Conservation (phyloP, 768 basidiomycete genomes). For the Sporobolomyces phaffii region DNA sequence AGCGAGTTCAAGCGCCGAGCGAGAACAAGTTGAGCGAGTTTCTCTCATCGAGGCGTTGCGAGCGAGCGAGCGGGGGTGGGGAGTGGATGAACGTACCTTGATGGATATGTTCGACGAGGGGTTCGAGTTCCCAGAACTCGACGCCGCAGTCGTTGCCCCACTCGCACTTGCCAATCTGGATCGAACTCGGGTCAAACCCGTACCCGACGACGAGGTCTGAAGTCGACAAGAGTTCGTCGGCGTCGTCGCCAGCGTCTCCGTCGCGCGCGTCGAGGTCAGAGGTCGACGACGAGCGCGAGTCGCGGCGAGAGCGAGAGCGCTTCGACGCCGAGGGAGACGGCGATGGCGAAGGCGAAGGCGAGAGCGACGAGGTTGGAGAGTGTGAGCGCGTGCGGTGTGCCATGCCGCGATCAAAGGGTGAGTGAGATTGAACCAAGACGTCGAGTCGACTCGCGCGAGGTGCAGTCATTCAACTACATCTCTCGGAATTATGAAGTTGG, state of each 20-base stretch:
- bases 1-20: not conserved
- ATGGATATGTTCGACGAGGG: conserved; percentile 76
- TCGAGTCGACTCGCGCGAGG: too few relatives aligned
- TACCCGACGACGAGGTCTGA: not conserved
- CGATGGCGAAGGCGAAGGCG: not conserved
- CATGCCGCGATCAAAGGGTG: too few relatives aligned
- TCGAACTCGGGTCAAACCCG: conserved; percentile 9
- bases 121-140: conserved; percentile 66
- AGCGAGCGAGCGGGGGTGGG: not conserved
- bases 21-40: not conserved
- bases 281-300: conserved; percentile 4
- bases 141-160: conserved; percentile 70
- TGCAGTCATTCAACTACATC: too few relatives aligned
- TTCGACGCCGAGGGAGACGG: not conserved
- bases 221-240: not conserved
- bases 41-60: not conserved
- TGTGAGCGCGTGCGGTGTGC: too few relatives aligned
- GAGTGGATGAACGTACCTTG: conserved; percentile 54
- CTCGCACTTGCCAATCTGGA: conserved; percentile 57
- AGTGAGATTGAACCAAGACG: too few relatives aligned
- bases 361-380: too few relatives aligned
- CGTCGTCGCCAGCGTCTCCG: not conserved
- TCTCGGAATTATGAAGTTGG: too few relatives aligned
- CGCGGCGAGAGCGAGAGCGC: conserved; percentile 5
- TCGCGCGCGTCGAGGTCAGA: not conserved